Base-by-base conservation (phyloP, 768 basidiomycete genomes). In the Rhodotorula diobovata region DNA sequence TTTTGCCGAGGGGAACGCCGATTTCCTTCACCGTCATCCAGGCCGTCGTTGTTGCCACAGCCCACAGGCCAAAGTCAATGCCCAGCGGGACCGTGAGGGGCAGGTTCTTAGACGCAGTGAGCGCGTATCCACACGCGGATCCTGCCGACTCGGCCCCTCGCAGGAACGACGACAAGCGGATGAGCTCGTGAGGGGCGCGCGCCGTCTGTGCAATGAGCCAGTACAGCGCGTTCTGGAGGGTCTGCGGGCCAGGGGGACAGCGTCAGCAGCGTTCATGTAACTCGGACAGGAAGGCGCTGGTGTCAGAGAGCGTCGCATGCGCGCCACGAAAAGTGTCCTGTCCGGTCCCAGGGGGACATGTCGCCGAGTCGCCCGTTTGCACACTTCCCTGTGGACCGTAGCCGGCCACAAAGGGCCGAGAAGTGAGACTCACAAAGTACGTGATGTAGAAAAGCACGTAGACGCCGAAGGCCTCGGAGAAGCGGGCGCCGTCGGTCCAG, bases 101-200 rank as follows among this genome's bases (percentile, higher is more conserved):
- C 10, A 77, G 39, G 23, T 45, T 64, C 69, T 71, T 71, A 4
- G 18, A 4, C 15, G 73, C 66, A 10, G 63, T 66, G 48, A 74
- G 37, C 0, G 68, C 76, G 59, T 69, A 74, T 0, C 62, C 73
- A 11, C 63, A 63, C 3, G 73, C 71, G 0, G 69, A 60, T 0
- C 70, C 70, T 7, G 67, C 68, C 0, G 46, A 54, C 41, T 77
- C 76, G 43, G 70, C 57, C 0, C 71, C 66, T 3, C 76, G 71
- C 6, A 77, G 69, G 63, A 73, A 60, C 11, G 68, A 71, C 0
- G 66, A 68, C 20, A 77, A 66, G 16, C 71, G 68, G 23, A 74
- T 57, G 53, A 77, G 61, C 66, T 74, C 73, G 10, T 28, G 10
- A 2, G 68, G 66, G 1, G 63, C 50, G 32, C 61, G 60, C 2